Base-by-base conservation (phyloP, 345 rosid genomes). In the Sisymbrium altissimum region DNA sequence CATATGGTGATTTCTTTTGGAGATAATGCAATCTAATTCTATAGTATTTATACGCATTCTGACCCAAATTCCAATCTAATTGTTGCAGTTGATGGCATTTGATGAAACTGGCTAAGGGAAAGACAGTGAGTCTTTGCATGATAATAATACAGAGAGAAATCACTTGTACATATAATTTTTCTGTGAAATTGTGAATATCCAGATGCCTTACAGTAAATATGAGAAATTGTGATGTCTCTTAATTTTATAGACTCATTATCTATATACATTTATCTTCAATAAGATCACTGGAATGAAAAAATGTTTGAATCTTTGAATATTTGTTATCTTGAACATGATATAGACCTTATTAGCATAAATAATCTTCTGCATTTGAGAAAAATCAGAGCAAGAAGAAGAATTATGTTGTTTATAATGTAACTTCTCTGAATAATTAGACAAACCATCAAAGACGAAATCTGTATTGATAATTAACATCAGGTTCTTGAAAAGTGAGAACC, bases 71-170 rank as follows among this genome's bases (percentile, higher is more conserved):
- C 1, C 61, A 29, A 49, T 40, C 29, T 59, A 21, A 58, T 39
- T 19, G 32, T 69, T 68, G 58, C 75, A 76, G 80, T 71, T 76
- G 65, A 76, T 70, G 80, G 65, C 75, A 18, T 76, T 76, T 69
- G 80, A 76, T 70, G 80, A 71, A 48, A 60, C 58, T 59, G 48
- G 43, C 63, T 63, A 60, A 35, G 21, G 19, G 75, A 36, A 18
- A 9, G 50, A 27, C 13, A 9, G 3, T 15, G 79, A 61, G 75
- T 15, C 33, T 0, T 39, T 63, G 66, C 53, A 54, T 61, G 40
- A 64, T 63, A 17, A 69, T 55, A 45, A 63, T 43, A 63, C 65
- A 76, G 59, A 68, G 78, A 74, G 70, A 75, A 75, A 61, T 73
- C 65, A 65, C 71, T 19, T 75, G 68, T 75, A 68, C 69, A 75